Conservation (phyloP, 371 early-diverging fungal genomes). For the Lichtheimia ramosa region DNA sequence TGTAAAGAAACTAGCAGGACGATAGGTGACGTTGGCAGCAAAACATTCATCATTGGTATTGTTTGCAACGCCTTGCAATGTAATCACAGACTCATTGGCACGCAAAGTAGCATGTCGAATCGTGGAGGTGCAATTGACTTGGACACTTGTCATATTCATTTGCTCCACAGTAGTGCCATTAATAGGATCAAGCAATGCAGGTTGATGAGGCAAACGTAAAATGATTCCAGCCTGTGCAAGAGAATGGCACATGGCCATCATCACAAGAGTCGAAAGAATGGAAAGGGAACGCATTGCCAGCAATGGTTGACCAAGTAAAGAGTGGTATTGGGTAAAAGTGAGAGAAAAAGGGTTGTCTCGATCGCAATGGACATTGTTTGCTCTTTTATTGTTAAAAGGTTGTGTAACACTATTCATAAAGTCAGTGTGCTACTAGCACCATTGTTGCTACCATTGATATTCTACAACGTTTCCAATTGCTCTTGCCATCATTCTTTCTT, state of each 20-base stretch:
- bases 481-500: too few species aligned
- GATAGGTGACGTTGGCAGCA: constrained; percentile 1
- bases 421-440: too few species aligned
- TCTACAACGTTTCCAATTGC: too few species aligned
- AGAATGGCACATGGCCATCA: not conserved
- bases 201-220: not conserved
- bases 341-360: too few species aligned
- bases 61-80: constrained; percentile 10
- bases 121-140: constrained; percentile 9
- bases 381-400: too few species aligned
- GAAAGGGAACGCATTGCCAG: constrained; percentile 8
- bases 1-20: constrained; percentile 10
- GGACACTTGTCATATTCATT: not conserved
- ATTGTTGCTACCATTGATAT: too few species aligned
- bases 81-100: constrained; percentile 8
- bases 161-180: not conserved
- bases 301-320: not conserved
- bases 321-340: too few species aligned
- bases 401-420: too few species aligned
- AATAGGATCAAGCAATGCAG: not conserved
- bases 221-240: constrained; percentile 2
- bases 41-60: constrained; percentile 5
- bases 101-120: constrained; percentile 7
- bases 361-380: too few species aligned
- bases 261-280: not conserved